Evolutionary conservation across 352 stramenopile species (phyloP), one percentile per base, ranked within the genome.

Genomic region (Phytophthora litchii): DNA sequence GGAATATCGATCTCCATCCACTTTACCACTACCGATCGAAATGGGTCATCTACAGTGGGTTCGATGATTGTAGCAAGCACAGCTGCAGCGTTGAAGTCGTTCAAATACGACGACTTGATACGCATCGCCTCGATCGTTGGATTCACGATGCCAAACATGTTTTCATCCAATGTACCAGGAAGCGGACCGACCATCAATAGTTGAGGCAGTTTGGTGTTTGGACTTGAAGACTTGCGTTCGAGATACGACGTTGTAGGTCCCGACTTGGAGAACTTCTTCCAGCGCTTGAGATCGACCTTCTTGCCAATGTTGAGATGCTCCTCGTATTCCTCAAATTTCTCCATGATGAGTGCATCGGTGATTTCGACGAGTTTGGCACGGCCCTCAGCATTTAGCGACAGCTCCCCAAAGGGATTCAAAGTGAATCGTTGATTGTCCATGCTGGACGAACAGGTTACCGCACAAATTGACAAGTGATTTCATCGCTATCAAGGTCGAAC

Each of bases 31-130:
- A 78, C 57, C n/a, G 61, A 64, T 9, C 60, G 64, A 37, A 85
- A 85, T 19, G 78, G 76, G 8, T 77, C 62, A 20, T 76, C 66
- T 4, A 47, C 27, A 3, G 73, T 83, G 16, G 76, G 76, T 21
- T 71, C 54, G 9, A 76, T 51, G 0, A 86, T 50, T 0, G 60
- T 76, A 0, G 64, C 66, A 4, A 88, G 60, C 34, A 88, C 60
- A 1, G 70, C 74, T 8, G 70, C 67, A 61, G 73, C 61, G 20
- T 51, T 67, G 14, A 67, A 67, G 32, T 67, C 59, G 19, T 32
- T 62, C 11, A 67, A 19, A 31, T 67, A 67, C 37, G 59, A 62
- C 38, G 59, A 62, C 46, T 67, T 67, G 37, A 67, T 67, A 1
- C 59, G 55, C 72, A 64, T 72, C 0, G 54, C 11, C 27, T 79